These are phyloP conservation scores for Kalmusia sp. DNA, from an alignment of 2,329 filamentous ascomycete species.

Conservation along the genomic window DNA sequence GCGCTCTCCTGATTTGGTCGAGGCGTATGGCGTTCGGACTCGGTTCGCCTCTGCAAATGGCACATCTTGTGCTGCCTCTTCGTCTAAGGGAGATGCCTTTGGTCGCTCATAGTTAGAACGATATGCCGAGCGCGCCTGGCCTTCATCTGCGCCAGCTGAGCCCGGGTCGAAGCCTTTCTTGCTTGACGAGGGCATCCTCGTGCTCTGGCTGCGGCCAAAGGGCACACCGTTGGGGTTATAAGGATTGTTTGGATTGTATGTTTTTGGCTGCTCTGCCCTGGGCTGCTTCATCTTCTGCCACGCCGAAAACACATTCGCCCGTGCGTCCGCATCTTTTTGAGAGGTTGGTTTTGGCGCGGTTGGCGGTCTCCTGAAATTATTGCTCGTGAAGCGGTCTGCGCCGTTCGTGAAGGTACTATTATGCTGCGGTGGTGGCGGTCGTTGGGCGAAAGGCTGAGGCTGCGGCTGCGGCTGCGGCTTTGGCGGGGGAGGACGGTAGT, in stretches of 20 bases:
- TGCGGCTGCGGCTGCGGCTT: constrained; percentile 27
- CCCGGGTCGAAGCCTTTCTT: constrained; percentile 65
- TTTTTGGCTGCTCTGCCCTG: constrained; percentile 35
- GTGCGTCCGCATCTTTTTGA: constrained; percentile 46
- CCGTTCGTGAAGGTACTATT: constrained; percentile 44
- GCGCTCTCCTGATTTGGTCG: constrained; percentile 61
- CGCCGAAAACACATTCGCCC: constrained; percentile 55
- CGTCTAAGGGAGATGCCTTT: constrained; percentile 46
- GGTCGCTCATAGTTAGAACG: constrained; percentile 42
- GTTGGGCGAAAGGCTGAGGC: constrained; percentile 14
- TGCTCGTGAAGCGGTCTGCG: constrained; percentile 52
- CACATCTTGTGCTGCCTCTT: constrained; percentile 32
- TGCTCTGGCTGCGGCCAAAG: constrained; percentile 48
- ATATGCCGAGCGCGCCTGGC: constrained; percentile 63
- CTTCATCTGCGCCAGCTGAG: constrained; percentile 65
- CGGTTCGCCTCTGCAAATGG: constrained; percentile 57
- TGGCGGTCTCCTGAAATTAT: constrained; percentile 49
- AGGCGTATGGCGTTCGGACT: constrained; percentile 60
- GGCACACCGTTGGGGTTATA: constrained; percentile 46
- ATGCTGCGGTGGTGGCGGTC: constrained; percentile 35
- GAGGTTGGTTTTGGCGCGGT: constrained; percentile 39
- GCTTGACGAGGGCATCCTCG: constrained; percentile 54
- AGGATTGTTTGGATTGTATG: constrained; percentile 37
- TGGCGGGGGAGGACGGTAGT: constrained; percentile 41
- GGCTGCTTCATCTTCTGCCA: constrained; percentile 58